Conservation (phyloP, 345 rosid genomes). For the Eucalyptus camaldulensis region DNA sequence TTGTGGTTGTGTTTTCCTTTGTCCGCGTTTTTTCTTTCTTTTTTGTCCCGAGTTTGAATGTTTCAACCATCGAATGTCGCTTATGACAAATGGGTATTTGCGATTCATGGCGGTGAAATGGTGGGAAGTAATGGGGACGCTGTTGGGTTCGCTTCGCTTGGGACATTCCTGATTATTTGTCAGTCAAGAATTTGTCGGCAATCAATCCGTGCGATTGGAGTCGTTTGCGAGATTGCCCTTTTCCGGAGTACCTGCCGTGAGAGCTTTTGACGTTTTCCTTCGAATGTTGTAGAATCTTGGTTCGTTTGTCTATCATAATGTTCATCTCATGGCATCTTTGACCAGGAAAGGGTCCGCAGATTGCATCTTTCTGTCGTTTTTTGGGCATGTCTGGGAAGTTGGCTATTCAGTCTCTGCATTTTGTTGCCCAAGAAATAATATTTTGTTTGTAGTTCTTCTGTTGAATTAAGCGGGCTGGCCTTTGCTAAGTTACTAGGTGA, state of each 20-base stretch:
- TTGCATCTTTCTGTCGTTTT: neutral
- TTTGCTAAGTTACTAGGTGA: neutral
- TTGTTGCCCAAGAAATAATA: neutral
- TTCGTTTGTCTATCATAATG: neutral
- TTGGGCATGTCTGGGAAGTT: neutral
- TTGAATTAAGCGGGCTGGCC: neutral
- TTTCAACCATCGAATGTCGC: neutral
- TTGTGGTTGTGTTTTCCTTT: neutral
- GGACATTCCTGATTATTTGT: neutral
- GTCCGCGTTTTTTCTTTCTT: rapidly evolving
- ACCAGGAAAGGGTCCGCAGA: neutral
- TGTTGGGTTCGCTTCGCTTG: neutral
- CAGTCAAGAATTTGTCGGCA: neutral
- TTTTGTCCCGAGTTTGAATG: neutral
- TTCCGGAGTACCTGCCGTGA: neutral
- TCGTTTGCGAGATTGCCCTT: neutral
- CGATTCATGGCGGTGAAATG: neutral
- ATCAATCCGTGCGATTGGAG: neutral
- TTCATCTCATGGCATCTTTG: neutral
- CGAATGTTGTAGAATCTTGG: neutral
- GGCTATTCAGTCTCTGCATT: neutral
- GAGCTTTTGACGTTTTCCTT: neutral
- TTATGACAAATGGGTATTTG: neutral
- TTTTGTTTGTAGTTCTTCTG: neutral
- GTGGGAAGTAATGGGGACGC: neutral